phyloP scores from a whole-genome alignment of 2,329 filamentous ascomycete species.

The Cryphonectria radicalis region DNA sequence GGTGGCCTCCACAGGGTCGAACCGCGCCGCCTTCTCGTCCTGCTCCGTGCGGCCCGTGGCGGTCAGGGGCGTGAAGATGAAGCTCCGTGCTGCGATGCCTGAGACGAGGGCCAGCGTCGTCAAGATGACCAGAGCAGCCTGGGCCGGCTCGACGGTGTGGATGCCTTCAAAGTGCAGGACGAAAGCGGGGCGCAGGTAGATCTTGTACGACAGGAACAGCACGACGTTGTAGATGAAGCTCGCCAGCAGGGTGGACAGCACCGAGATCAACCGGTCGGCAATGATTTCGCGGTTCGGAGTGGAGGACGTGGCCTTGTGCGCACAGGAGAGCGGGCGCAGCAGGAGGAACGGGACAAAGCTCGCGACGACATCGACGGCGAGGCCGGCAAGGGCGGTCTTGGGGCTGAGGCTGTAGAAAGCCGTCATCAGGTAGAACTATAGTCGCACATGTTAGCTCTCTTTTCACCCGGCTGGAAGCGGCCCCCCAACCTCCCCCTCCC shows the following conservation, averaged over 20 bases:
- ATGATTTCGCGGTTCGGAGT: slow-evolving; percentile 68
- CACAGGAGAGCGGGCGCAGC: slow-evolving; percentile 68
- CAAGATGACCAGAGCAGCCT: slow-evolving; percentile 61
- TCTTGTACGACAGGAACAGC: slow-evolving; percentile 70
- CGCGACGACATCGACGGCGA: slow-evolving; percentile 70
- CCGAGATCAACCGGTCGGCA: slow-evolving; percentile 63
- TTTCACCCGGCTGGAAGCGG: slow-evolving; percentile 7
- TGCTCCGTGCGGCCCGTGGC: slow-evolving; percentile 53
- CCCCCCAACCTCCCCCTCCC: no score
- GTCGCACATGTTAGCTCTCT: slow-evolving; percentile 19
- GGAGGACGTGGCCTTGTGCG: slow-evolving; percentile 60
- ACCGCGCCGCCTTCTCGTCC: slow-evolving; percentile 55
- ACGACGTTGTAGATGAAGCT: slow-evolving; percentile 75
- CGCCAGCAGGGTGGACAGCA: slow-evolving; percentile 70
- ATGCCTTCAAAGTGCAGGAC: slow-evolving; percentile 76
- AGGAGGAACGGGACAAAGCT: slow-evolving; percentile 75
- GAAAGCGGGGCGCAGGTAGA: slow-evolving; percentile 73
- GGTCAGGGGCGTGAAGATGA: slow-evolving; percentile 75
- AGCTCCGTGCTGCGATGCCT: slow-evolving; percentile 72
- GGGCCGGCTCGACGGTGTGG: slow-evolving; percentile 68
- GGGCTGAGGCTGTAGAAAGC: slow-evolving; percentile 76
- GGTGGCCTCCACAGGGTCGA: slow-evolving; percentile 67
- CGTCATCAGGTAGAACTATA: slow-evolving; percentile 71
- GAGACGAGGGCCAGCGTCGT: slow-evolving; percentile 51
- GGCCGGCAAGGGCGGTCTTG: slow-evolving; percentile 62